Conservation (phyloP, 177 flowering plant species). For the Viscum album region DNA sequence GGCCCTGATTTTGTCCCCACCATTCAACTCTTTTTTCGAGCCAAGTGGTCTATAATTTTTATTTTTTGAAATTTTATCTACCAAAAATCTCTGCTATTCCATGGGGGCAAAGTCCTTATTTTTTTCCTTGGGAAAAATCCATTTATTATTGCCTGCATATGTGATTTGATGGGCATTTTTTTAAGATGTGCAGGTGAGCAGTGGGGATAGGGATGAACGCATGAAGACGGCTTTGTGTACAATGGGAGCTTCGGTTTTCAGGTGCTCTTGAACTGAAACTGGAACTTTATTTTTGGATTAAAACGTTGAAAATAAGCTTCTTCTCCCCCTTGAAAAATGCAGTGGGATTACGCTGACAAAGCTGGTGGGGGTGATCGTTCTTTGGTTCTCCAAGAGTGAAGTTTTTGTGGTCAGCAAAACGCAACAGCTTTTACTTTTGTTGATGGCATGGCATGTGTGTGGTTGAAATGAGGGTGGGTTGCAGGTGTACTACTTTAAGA, state of each 20-base stretch:
- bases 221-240: slow-evolving; percentile 68
- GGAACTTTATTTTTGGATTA: not conserved
- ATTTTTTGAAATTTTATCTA: too few relatives aligned
- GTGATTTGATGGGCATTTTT: too few relatives aligned
- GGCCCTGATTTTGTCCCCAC: too few relatives aligned
- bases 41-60: too few relatives aligned
- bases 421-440: not conserved
- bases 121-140: not conserved
- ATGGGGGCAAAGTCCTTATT: not conserved
- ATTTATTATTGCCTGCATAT: too few relatives aligned
- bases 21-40: too few relatives aligned
- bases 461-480: not conserved
- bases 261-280: slow-evolving; percentile 33
- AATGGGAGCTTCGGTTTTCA: slow-evolving; percentile 98
- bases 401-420: slow-evolving; percentile 52
- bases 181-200: slow-evolving; percentile 51
- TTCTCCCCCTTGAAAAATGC: slow-evolving; percentile 14
- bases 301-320: not conserved
- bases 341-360: slow-evolving; percentile 77
- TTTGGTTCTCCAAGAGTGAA: slow-evolving; percentile 54
- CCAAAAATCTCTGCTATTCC: too few relatives aligned
- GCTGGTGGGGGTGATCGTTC: slow-evolving; percentile 65
- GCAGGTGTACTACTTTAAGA: slow-evolving; percentile 71
- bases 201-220: slow-evolving; percentile 67
- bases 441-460: not conserved